Evolutionary conservation across 2,329 filamentous ascomycete species (phyloP).

Genomic region (Geoglossum cookeanum): DNA sequence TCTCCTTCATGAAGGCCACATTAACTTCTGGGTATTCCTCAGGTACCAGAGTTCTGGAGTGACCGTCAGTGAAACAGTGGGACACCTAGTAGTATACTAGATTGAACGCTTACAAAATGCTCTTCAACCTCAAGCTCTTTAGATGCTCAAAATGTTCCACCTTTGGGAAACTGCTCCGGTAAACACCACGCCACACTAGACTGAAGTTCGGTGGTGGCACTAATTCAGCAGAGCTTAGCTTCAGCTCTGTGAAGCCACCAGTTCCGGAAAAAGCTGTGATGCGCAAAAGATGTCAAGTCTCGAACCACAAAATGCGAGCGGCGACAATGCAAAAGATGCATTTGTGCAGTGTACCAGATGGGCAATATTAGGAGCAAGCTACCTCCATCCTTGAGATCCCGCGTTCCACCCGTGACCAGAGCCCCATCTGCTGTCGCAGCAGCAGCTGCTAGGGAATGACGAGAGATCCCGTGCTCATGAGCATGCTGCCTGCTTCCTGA

Average conservation of each 20-base stretch:
- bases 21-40: constrained; percentile 29
- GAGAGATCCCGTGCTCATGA: not conserved
- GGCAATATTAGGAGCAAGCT: not conserved
- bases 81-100: not conserved
- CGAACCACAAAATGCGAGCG: not conserved
- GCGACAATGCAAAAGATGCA: not conserved
- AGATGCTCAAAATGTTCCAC: constrained; percentile 53
- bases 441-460: not conserved
- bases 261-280: not conserved
- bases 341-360: not conserved
- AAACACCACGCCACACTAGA: constrained; percentile 52
- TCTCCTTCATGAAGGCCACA: constrained; percentile 39
- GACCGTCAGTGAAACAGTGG: constrained; percentile 26
- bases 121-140: constrained; percentile 49
- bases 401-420: not conserved
- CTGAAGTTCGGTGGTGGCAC: constrained; percentile 52
- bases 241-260: not conserved
- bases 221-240: not conserved
- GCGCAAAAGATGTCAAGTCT: not conserved
- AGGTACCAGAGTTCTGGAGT: constrained; percentile 29
- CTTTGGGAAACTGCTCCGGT: constrained; percentile 64
- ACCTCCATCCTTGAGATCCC: not conserved
- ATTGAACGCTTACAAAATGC: constrained; percentile 44
- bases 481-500: not conserved
- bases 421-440: not conserved